phyloP scores from a whole-genome alignment of 208 protist genomes.

The Leishmania amazonensis region DNA sequence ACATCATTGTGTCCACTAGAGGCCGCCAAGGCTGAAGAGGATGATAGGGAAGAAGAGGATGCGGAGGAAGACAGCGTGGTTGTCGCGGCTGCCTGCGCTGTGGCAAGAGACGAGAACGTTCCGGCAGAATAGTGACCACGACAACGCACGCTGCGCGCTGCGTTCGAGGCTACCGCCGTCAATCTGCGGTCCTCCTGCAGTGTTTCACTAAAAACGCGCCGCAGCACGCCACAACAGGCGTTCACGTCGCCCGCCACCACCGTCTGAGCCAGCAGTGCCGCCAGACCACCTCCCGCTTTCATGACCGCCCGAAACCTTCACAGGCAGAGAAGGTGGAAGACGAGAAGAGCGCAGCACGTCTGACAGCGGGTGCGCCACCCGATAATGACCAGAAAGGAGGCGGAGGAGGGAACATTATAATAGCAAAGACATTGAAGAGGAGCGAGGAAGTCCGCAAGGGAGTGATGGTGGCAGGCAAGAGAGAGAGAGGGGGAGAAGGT shows the following conservation, averaged over 20 bases:
- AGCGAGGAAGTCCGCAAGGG: background rate
- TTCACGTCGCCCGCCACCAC: conserved; percentile 72
- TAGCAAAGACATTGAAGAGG: background rate
- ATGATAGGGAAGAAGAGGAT: conserved; percentile 13
- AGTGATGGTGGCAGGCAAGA: background rate
- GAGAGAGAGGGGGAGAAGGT: background rate
- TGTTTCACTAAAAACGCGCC: conserved; percentile 70
- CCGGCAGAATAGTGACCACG: background rate
- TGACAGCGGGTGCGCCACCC: background rate
- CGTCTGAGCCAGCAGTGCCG: conserved; percentile 50
- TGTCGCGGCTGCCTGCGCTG: background rate
- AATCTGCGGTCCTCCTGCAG: conserved; percentile 16
- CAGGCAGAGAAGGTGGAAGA: background rate
- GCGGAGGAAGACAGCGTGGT: background rate
- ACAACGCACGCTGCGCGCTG: background rate
- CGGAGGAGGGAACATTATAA: background rate
- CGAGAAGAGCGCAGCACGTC: background rate
- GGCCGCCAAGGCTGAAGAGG: background rate
- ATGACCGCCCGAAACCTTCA: conserved; percentile 5
- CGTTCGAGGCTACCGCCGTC: background rate
- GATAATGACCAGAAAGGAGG: background rate
- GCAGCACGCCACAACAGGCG: conserved; percentile 78
- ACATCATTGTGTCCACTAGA: conserved; percentile 13
- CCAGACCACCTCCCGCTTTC: conserved; percentile 47
- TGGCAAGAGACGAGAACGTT: background rate